A percentile compares a stretch with the other conserved stretches of the same genome.
Conservation (phyloP, 2,329 filamentous ascomycete species). For the Graphiopsis chlorocephala region DNA sequence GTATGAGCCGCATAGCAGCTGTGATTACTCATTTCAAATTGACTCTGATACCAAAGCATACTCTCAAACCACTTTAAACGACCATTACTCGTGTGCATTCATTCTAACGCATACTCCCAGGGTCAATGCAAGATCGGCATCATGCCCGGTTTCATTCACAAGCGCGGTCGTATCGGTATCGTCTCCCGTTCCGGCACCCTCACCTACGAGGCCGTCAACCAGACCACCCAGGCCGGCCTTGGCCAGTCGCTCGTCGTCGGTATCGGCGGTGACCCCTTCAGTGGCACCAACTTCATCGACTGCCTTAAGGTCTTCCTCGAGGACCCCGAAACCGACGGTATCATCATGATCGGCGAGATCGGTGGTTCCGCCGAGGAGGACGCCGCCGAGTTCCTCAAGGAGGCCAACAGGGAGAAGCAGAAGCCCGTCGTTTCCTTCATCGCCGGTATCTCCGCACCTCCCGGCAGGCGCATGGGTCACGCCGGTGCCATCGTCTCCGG, state of each 20-base stretch:
- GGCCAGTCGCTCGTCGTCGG: slow-evolving; percentile 97
- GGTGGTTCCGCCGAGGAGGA: slow-evolving; percentile 97
- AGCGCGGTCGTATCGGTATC: slow-evolving; percentile 97
- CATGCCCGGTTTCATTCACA: slow-evolving; percentile 99
- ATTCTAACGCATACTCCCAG: slow-evolving; percentile 34
- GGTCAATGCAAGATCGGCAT: slow-evolving; percentile 99
- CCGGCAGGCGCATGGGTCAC: slow-evolving; percentile 96
- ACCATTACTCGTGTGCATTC: neutral
- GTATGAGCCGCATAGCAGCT: slow-evolving; percentile 33
- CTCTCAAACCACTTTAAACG: neutral
- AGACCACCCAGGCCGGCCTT: slow-evolving; percentile 94
- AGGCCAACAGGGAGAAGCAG: slow-evolving; percentile 77
- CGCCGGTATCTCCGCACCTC: slow-evolving; percentile 94
- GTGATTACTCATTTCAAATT: slow-evolving; percentile 28
- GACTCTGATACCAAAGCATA: slow-evolving; percentile 1
- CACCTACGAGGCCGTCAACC: slow-evolving; percentile 99
- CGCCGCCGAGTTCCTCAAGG: slow-evolving; percentile 90
- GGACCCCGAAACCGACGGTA: slow-evolving; percentile 94
- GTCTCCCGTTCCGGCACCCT: slow-evolving; percentile 97
- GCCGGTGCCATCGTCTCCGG: slow-evolving; percentile 96
- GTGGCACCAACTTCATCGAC: slow-evolving; percentile 99
- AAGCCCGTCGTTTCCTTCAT: slow-evolving; percentile 99
- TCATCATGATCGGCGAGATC: slow-evolving; percentile 99
- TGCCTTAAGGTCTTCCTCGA: slow-evolving; percentile 95
- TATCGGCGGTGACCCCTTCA: slow-evolving; percentile 98